Base-by-base conservation (phyloP, 805 yeast species). In the Pichia gijzeniarum region DNA sequence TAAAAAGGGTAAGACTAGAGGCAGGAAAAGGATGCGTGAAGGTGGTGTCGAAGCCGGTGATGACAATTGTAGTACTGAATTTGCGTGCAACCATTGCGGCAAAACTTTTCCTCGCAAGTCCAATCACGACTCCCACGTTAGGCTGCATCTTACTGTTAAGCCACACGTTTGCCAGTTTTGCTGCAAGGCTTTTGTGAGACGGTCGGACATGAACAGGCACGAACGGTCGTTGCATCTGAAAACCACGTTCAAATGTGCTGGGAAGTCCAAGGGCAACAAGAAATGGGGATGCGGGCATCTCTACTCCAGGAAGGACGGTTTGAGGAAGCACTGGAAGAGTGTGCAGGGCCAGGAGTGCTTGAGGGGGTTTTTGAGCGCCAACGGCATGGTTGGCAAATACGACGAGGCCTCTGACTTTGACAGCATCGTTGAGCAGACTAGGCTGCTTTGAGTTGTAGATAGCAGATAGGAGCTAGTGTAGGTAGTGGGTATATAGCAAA, bases 101-200 rank as follows among this genome's bases (percentile, higher is more conserved):
- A 51, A 51, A 19, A 31, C 14, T 8, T 51, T 51, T 21, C 47
- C 48, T 25, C 28, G 53, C 5, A 51, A 51, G 37, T 51, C 53
- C 6, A 48, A 51, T 28, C 49, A 48, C 40, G 52, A 48, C 35
- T 51, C 53, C 2, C 53, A 51, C 35, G 35, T 42, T 28, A 46
- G 53, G 16, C 35, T 47, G 18, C 53, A 51, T 44, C 32, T 43
- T 18, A 41, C 36, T 6, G 21, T 38, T 1, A 51, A 46, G n/a
- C 53, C 53, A 20, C 47, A 41, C 40, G 16, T 30, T 4, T 51
- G 53, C 32, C 6, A 21, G 17, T 19, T 36, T 36, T 51, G 53
- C 32, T 40, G 40, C 9, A 48, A 44, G 21, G 48, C 33, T 18
- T 51, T 51, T 44, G 51, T 48, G n/a, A 41, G 53, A 35, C 38